phyloP scores from a whole-genome alignment of 345 rosid genomes.

The Moricandia arvensis region DNA sequence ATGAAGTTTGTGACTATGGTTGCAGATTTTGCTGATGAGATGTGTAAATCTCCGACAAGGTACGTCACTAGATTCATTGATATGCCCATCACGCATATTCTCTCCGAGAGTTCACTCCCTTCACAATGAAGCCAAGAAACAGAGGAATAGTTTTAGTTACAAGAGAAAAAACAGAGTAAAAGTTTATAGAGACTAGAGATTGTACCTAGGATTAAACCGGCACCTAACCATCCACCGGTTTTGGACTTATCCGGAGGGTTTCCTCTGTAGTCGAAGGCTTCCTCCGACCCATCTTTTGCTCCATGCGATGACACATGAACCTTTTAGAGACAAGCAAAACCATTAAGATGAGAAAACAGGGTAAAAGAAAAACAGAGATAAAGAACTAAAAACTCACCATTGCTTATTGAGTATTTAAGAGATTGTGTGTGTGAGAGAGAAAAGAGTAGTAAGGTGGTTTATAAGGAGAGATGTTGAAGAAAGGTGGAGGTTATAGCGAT shows the following conservation, averaged over 20 bases:
- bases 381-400: conserved; percentile 27
- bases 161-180: background rate
- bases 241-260: conserved; percentile 66
- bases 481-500: conserved; percentile 14
- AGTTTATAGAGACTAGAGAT: background rate
- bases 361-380: background rate
- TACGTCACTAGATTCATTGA: conserved; percentile 90
- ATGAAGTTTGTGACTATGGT: conserved; percentile 81
- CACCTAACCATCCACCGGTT: conserved; percentile 91
- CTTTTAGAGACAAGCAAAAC: conserved; percentile 43
- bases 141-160: background rate
- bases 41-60: conserved; percentile 72
- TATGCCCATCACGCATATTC: conserved; percentile 89
- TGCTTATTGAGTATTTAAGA: conserved; percentile 13
- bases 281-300: conserved; percentile 43
- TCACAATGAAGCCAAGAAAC: background rate
- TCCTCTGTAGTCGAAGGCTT: conserved; percentile 56
- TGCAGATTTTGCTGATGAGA: conserved; percentile 78
- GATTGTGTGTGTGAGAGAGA: background rate
- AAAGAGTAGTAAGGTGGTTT: conserved; percentile 21
- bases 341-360: conserved; percentile 27
- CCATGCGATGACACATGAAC: conserved; percentile 44
- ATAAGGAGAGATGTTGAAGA: conserved; percentile 22
- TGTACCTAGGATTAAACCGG: conserved; percentile 87
- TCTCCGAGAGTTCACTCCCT: conserved; percentile 88